A percentile compares a stretch with the other conserved stretches of the same genome.
phyloP scores from a whole-genome alignment of 106 monocot genomes.

The Dactylorhiza incarnata region DNA sequence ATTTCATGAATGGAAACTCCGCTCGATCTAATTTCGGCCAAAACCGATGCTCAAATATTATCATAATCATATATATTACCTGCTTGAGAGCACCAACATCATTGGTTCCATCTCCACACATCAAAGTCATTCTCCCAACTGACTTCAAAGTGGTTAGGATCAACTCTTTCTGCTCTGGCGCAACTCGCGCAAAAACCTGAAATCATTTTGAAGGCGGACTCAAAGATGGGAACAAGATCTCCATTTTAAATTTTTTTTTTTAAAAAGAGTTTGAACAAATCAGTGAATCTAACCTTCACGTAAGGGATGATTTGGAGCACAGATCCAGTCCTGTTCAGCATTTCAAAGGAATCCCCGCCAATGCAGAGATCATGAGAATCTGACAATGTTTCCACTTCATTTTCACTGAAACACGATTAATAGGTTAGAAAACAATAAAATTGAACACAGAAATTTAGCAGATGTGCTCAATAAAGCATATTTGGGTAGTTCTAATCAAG shows the following conservation, averaged over 20 bases:
- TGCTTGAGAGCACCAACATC: slow-evolving; percentile 98
- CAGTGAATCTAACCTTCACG: slow-evolving; percentile 58
- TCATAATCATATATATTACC: slow-evolving; percentile 25
- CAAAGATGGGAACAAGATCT: background rate
- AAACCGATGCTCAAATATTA: background rate
- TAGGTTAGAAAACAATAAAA: background rate
- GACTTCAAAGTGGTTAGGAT: slow-evolving; percentile 83
- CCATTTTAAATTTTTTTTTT: background rate
- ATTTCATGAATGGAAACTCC: no score
- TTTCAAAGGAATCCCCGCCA: slow-evolving; percentile 92
- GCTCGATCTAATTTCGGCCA: no score
- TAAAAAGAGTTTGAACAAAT: background rate
- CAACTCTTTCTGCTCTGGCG: slow-evolving; percentile 98
- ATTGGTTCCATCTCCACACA: slow-evolving; percentile 99
- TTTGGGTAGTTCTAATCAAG: background rate
- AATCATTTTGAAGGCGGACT: background rate
- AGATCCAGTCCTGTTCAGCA: slow-evolving; percentile 67
- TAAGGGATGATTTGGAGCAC: slow-evolving; percentile 85
- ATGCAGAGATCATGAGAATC: slow-evolving; percentile 94
- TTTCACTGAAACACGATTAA: slow-evolving; percentile 26
- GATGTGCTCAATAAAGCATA: background rate
- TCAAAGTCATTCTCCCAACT: slow-evolving; percentile 93
- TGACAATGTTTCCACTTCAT: slow-evolving; percentile 74
- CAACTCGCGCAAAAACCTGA: slow-evolving; percentile 96
- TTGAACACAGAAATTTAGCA: background rate